Percentiles rank a stretch among this genome's conserved stretches.
phyloP scores from a whole-genome alignment of 768 basidiomycete species.

The Naganishia vishniacii region DNA sequence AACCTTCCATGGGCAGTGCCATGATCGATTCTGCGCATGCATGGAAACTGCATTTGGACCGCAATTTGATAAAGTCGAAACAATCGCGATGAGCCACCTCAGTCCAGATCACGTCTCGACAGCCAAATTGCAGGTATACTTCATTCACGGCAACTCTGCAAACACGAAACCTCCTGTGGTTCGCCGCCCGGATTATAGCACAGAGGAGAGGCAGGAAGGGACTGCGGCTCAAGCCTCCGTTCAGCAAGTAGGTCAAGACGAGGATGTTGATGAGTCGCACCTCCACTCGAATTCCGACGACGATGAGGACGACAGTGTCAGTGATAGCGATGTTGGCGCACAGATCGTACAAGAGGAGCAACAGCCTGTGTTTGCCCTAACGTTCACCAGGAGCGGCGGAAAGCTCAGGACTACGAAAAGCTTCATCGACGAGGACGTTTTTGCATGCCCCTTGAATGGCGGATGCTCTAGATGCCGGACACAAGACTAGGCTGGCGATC shows the following conservation, averaged over 20 bases:
- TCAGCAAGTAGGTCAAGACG: neutral
- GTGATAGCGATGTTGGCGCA: too few relatives aligned
- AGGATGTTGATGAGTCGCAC: neutral
- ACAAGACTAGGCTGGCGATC: neutral
- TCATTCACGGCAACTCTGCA: neutral
- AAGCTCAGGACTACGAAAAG: neutral
- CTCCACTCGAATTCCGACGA: too few relatives aligned
- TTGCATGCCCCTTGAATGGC: neutral
- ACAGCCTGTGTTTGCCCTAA: neutral
- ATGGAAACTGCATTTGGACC: neutral
- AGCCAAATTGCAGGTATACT: neutral
- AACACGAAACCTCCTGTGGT: neutral
- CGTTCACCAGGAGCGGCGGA: neutral
- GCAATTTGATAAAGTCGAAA: neutral
- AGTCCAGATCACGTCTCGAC: neutral
- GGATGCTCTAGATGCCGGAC: neutral
- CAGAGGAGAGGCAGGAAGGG: neutral
- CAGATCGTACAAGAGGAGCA: neutral
- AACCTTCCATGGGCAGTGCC: neutral
- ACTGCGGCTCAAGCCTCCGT: neutral
- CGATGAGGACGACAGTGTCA: too few relatives aligned
- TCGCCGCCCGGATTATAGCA: constrained; percentile 1
- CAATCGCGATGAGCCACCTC: neutral
- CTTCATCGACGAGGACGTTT: neutral
- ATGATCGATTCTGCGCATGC: neutral